Evolutionary conservation across 306 rosid genomes (phyloP).

Genomic region (Aeschynomene evenia): DNA sequence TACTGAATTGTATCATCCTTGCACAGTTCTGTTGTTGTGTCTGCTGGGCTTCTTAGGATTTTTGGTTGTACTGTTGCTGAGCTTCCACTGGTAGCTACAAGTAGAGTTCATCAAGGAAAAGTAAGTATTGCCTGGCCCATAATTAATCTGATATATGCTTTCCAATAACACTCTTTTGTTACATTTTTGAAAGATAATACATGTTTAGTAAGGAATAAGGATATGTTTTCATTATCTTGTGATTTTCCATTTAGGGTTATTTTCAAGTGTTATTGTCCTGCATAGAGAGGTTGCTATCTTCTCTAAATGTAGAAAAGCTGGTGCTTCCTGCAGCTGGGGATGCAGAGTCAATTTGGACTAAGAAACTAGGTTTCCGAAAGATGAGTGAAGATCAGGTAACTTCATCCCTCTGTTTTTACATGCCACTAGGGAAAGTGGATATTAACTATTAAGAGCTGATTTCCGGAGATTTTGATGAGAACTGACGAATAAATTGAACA

Average conservation of each 20-base stretch:
- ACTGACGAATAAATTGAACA: neutral
- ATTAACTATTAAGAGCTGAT: neutral
- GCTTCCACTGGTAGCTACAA: conserved; percentile 98
- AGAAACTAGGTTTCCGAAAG: conserved; percentile 81
- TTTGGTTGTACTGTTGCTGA: conserved; percentile 92
- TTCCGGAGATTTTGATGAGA: neutral
- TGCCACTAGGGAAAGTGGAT: conserved; percentile 2
- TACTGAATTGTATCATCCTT: conserved; percentile 28
- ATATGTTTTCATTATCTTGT: conserved; percentile 17
- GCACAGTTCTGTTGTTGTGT: conserved; percentile 83
- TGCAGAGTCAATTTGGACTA: conserved; percentile 97
- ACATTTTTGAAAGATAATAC: conserved; percentile 9
- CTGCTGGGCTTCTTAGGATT: conserved; percentile 93
- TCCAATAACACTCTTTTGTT: neutral
- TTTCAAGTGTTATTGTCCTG: conserved; percentile 90
- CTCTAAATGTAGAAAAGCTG: conserved; percentile 84
- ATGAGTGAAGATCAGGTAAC: conserved; percentile 90
- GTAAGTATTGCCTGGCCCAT: conserved; percentile 43
- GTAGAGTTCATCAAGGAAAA: conserved; percentile 93
- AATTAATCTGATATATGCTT: conserved; percentile 5
- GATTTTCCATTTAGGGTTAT: conserved; percentile 62
- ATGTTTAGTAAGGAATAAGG: neutral
- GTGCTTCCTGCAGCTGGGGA: conserved; percentile 99
- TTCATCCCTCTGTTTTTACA: conserved; percentile 1
- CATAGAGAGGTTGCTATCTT: conserved; percentile 73